Evolutionary conservation across 2,329 filamentous ascomycete species (phyloP).

Genomic region (Claviceps fusiformis): DNA sequence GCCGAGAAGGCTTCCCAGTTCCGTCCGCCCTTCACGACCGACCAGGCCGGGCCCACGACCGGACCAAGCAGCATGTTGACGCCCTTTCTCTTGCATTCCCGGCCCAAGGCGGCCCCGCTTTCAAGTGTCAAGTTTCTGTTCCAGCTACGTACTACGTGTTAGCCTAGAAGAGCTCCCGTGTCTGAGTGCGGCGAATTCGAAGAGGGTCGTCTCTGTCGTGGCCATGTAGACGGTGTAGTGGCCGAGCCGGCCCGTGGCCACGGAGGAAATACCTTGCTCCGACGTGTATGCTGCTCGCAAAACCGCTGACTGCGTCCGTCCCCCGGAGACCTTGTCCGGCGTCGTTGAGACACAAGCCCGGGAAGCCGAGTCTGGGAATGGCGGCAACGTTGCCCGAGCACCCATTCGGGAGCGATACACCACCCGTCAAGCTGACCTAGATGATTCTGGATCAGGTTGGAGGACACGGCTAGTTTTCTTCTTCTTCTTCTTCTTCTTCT

Average conservation of each 20-base stretch:
- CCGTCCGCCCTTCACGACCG: constrained; percentile 46
- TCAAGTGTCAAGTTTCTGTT: constrained; percentile 55
- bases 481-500: background rate
- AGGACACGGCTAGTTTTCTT: background rate
- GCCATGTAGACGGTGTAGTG: too few species aligned
- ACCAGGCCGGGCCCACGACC: constrained; percentile 53
- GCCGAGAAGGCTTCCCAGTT: constrained; percentile 45
- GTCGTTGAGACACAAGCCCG: constrained; percentile 31
- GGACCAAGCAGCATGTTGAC: constrained; percentile 68
- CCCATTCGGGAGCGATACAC: constrained; percentile 38
- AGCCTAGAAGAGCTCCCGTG: background rate
- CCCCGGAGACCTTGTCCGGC: constrained; percentile 30
- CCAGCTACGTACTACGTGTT: constrained; percentile 33
- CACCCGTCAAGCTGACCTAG: constrained; percentile 56
- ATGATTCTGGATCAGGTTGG: background rate
- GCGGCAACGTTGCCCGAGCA: constrained; percentile 31
- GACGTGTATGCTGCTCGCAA: constrained; percentile 27
- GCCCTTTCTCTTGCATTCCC: constrained; percentile 64
- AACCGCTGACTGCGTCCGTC: constrained; percentile 28
- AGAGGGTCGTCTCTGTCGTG: too few species aligned
- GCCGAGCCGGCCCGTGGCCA: too few species aligned
- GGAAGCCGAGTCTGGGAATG: constrained; percentile 25
- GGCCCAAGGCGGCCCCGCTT: constrained; percentile 60
- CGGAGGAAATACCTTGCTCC: constrained; percentile 20
- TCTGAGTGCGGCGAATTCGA: background rate